These are phyloP conservation scores for Tolypocladium nubicola DNA, from an alignment of 2,329 filamentous ascomycete species.

Conservation along the genomic window DNA sequence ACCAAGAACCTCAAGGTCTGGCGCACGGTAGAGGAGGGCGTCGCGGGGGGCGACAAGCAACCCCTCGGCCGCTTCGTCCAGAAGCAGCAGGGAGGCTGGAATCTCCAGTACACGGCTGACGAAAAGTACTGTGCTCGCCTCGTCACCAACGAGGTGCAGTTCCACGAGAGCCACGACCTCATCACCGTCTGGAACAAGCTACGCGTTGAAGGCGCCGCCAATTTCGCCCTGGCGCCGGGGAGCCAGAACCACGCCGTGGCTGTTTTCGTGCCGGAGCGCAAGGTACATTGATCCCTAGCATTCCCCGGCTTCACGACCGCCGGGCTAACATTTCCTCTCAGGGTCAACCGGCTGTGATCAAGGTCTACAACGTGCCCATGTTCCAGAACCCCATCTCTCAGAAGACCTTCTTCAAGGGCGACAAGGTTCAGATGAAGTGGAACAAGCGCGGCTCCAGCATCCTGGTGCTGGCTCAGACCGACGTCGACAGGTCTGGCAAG, in stretches of 20 bases:
- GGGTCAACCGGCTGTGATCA: conserved; percentile 89
- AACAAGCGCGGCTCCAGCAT: conserved; percentile 84
- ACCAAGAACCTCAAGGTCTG: conserved; percentile 97
- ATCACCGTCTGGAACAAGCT: conserved; percentile 90
- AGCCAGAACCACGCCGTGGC: conserved; percentile 78
- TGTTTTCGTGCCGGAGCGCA: conserved; percentile 90
- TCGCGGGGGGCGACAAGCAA: conserved; percentile 53
- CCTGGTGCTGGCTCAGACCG: conserved; percentile 92
- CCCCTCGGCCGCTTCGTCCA: conserved; percentile 87
- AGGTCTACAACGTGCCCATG: conserved; percentile 86
- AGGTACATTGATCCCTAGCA: conserved; percentile 43
- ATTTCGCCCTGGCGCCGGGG: conserved; percentile 84
- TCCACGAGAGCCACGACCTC: conserved; percentile 83
- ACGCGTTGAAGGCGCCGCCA: conserved; percentile 77
- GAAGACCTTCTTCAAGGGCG: conserved; percentile 98
- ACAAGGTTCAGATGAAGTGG: conserved; percentile 99
- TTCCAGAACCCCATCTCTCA: conserved; percentile 79
- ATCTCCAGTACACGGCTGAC: conserved; percentile 90
- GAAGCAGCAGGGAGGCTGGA: conserved; percentile 92
- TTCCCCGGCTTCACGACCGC: conserved; percentile 6
- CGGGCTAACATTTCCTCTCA: conserved; percentile 21
- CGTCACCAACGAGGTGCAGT: conserved; percentile 96
- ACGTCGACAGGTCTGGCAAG: conserved; percentile 97
- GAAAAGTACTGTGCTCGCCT: conserved; percentile 87
- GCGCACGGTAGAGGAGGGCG: conserved; percentile 64